Evolutionary conservation across 352 stramenopile genomes (phyloP).

Genomic region (Phytophthora brassicae): DNA sequence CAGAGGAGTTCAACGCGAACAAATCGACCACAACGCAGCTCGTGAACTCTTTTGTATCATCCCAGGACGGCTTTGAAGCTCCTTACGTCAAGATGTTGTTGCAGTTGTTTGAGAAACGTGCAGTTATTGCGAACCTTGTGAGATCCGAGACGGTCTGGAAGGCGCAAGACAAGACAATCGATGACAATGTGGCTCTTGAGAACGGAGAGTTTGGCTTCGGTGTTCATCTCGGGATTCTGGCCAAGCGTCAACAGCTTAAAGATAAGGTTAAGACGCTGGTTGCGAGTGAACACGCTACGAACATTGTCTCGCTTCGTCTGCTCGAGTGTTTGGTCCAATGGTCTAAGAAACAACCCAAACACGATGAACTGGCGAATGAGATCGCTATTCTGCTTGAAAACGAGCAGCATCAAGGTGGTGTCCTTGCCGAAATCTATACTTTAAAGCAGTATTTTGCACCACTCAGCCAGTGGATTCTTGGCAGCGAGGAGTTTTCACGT

Average conservation of each 20-base stretch:
- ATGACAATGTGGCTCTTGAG: constrained; percentile 46
- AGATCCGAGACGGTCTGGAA: constrained; percentile 72
- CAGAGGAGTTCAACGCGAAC: constrained; percentile 33
- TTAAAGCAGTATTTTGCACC: constrained; percentile 64
- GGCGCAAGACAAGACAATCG: constrained; percentile 37
- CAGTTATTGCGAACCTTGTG: constrained; percentile 74
- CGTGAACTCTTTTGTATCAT: constrained; percentile 55
- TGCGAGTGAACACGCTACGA: constrained; percentile 21
- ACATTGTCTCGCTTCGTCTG: constrained; percentile 47
- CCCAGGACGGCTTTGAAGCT: constrained; percentile 62
- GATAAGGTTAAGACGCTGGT: constrained; percentile 60
- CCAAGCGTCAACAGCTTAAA: constrained; percentile 70
- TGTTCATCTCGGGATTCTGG: constrained; percentile 65
- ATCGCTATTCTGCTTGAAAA: constrained; percentile 67
- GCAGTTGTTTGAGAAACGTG: constrained; percentile 72
- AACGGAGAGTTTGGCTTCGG: constrained; percentile 78
- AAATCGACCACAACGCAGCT: constrained; percentile 40
- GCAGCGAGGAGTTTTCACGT: constrained; percentile 74
- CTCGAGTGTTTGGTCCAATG: constrained; percentile 50
- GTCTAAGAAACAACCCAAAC: constrained; percentile 51
- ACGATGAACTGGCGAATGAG: constrained; percentile 63
- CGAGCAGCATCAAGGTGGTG: constrained; percentile 47
- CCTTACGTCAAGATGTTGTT: constrained; percentile 83
- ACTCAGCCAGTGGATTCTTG: constrained; percentile 82
- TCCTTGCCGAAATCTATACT: constrained; percentile 49